Percentiles rank a stretch among this genome's conserved stretches.
phyloP scores from a whole-genome alignment of 1,284 basidiomycete species.

The Garcileccinum viscosum region DNA sequence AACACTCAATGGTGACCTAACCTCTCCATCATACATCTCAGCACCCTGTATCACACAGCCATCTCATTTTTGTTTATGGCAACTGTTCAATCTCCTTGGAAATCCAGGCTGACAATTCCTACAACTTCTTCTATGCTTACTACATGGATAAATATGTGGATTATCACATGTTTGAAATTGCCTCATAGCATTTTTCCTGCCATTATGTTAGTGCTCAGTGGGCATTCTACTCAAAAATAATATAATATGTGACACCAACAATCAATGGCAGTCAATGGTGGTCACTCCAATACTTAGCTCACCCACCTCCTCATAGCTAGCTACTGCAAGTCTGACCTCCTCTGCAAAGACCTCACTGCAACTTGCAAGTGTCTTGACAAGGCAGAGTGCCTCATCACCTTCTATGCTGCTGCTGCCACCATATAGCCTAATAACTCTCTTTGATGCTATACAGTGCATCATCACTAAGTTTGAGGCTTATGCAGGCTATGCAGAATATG shows the following conservation, averaged over 20 bases:
- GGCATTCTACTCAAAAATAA: too few relatives aligned
- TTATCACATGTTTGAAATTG: neutral
- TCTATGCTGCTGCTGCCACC: constrained; percentile 28
- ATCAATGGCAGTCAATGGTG: constrained; percentile 9
- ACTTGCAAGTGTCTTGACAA: constrained; percentile 55
- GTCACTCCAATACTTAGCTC: constrained; percentile 54
- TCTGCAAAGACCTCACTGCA: constrained; percentile 54
- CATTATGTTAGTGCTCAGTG: too few relatives aligned
- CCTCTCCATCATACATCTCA: neutral
- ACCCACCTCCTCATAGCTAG: constrained; percentile 59
- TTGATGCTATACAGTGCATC: constrained; percentile 41
- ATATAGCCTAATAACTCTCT: constrained; percentile 20
- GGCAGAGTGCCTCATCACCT: constrained; percentile 55
- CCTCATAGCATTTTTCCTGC: neutral
- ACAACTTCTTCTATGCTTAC: neutral
- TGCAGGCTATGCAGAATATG: constrained; percentile 54
- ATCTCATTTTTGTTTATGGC: neutral
- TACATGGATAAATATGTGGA: neutral
- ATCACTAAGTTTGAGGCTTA: constrained; percentile 57
- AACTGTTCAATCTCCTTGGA: neutral
- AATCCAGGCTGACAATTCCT: neutral
- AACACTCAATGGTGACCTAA: neutral
- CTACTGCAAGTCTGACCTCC: constrained; percentile 56
- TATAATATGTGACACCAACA: too few relatives aligned
- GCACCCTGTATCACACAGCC: neutral